Conservation (phyloP, 257 asterid genomes). For the Vinca minor region DNA sequence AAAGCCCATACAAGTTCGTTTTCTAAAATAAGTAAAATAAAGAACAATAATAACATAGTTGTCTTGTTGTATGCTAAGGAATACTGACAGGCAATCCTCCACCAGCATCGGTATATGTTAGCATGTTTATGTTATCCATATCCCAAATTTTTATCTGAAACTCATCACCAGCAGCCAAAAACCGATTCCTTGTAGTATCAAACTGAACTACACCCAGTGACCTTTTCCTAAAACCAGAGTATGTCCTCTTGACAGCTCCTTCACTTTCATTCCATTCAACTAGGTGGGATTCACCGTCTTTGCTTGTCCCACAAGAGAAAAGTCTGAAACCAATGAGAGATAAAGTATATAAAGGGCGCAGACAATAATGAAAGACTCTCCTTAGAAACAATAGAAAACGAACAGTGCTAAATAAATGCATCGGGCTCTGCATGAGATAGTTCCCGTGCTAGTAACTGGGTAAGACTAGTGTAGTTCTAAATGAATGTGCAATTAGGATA, state of each 20-base stretch:
- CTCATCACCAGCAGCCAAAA: slow-evolving; percentile 93
- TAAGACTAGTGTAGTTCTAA: no score
- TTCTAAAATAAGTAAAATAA: no score
- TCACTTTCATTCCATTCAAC: slow-evolving; percentile 98
- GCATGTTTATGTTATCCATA: slow-evolving; percentile 62
- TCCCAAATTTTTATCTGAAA: slow-evolving; percentile 93
- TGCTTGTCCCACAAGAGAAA: slow-evolving; percentile 92
- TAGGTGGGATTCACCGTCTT: slow-evolving; percentile 87
- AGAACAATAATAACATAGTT: not conserved
- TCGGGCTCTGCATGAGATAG: not conserved
- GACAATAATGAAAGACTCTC: not conserved
- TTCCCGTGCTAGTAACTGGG: not conserved
- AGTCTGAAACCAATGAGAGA: slow-evolving; percentile 47
- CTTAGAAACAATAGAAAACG: not conserved
- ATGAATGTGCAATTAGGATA: not conserved
- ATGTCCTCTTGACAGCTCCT: slow-evolving; percentile 81
- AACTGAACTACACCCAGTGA: slow-evolving; percentile 88
- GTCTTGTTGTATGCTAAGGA: slow-evolving; percentile 7
- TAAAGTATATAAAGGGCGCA: not conserved
- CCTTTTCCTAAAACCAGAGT: slow-evolving; percentile 76
- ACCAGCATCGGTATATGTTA: slow-evolving; percentile 67
- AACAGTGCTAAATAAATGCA: not conserved
- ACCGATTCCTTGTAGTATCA: slow-evolving; percentile 73
- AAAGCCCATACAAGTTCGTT: not conserved
- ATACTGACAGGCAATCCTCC: slow-evolving; percentile 88